A percentile compares a stretch with the other conserved stretches of the same genome.
Conservation (phyloP, 169 alveolate genomes). For the Theileria parva region DNA sequence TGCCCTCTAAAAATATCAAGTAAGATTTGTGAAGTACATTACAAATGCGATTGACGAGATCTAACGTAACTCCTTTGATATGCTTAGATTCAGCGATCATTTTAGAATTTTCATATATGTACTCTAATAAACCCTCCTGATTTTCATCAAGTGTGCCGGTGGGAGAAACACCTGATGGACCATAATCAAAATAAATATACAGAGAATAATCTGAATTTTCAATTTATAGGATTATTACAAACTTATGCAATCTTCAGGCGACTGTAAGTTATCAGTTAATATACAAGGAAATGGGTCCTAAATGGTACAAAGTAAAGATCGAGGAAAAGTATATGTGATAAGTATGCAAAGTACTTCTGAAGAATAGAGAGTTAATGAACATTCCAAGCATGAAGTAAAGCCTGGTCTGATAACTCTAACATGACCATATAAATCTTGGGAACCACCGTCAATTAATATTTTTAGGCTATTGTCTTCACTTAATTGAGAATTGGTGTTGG, state of each 20-base stretch:
- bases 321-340: not conserved
- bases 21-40: constrained; percentile 12
- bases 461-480: constrained; percentile 8
- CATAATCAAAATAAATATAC: not conserved
- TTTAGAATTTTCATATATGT: constrained; percentile 11
- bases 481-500: not conserved
- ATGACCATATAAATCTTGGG: constrained; percentile 69
- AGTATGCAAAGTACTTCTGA: constrained; percentile 22
- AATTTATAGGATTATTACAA: not conserved
- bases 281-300: constrained; percentile 57
- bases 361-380: constrained; percentile 54
- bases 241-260: constrained; percentile 71
- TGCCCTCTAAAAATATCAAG: constrained; percentile 1
- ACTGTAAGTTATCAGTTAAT: constrained; percentile 40
- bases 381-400: constrained; percentile 56
- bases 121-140: constrained; percentile 4
- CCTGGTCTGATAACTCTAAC: constrained; percentile 50
- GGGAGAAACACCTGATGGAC: not conserved
- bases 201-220: constrained; percentile 22
- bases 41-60: constrained; percentile 20
- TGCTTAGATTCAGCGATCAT: constrained; percentile 5
- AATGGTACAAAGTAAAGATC: not conserved
- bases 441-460: constrained; percentile 70
- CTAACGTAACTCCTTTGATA: constrained; percentile 27
- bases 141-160: not conserved